Evolutionary conservation across 2,329 filamentous ascomycete species (phyloP).

Genomic region (Fusarium tanahbumbuense): DNA sequence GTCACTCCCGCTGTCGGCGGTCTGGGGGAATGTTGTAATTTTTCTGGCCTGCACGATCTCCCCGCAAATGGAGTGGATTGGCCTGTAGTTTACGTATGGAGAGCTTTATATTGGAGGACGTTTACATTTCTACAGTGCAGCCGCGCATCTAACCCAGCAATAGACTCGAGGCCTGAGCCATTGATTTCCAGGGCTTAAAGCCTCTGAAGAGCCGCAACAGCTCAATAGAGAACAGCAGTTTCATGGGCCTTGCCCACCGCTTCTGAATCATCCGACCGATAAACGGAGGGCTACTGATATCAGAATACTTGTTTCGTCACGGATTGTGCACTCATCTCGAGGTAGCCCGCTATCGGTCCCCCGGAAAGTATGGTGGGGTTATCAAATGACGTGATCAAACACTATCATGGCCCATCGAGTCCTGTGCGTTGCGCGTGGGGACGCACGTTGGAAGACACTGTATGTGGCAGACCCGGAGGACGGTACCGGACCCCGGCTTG

Average conservation of each 20-base stretch:
- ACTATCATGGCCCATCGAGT: conserved; percentile 41
- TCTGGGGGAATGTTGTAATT: conserved; percentile 29
- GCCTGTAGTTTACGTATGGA: not conserved
- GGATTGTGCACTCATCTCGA: not conserved
- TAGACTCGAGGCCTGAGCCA: not conserved
- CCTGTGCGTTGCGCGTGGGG: conserved; percentile 12
- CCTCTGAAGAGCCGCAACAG: not conserved
- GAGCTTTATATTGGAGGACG: conserved; percentile 14
- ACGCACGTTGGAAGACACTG: conserved; percentile 24
- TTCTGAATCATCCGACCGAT: conserved; percentile 41
- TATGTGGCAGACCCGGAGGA: conserved; percentile 27
- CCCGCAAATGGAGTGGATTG: conserved; percentile 24
- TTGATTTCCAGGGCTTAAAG: conserved; percentile 16
- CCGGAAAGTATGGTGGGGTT: conserved; percentile 36
- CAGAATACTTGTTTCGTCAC: conserved; percentile 20
- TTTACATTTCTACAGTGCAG: not conserved
- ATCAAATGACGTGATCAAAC: conserved; percentile 46
- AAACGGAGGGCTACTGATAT: conserved; percentile 38
- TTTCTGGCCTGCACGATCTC: conserved; percentile 15
- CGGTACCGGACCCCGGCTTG: conserved; percentile 30
- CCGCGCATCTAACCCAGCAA: not conserved
- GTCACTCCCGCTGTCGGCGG: conserved; percentile 47
- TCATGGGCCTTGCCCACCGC: conserved; percentile 39
- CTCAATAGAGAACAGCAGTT: not conserved
- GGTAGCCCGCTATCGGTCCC: conserved; percentile 37